These are phyloP conservation scores for Trametes gibbosa DNA, from an alignment of 768 basidiomycete genomes.

Conservation along the genomic window DNA sequence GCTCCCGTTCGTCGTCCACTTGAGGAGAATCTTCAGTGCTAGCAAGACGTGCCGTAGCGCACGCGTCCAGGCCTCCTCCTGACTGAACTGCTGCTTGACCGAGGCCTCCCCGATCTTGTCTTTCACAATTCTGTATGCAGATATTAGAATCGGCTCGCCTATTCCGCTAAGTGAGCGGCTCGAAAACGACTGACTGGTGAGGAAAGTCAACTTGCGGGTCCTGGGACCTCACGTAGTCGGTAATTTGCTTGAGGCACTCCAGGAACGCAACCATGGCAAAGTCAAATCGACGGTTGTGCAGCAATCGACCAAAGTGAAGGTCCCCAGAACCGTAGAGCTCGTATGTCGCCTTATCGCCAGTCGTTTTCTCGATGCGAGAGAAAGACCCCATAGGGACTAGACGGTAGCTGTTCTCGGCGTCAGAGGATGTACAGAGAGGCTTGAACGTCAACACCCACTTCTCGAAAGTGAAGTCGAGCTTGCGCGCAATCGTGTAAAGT, in stretches of 20 bases:
- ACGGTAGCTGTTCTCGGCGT: slow-evolving; percentile 61
- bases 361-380: slow-evolving; percentile 83
- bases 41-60: slow-evolving; percentile 88
- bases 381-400: slow-evolving; percentile 94
- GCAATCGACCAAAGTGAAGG: slow-evolving; percentile 77
- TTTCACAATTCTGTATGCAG: slow-evolving; percentile 67
- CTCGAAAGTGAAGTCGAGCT: slow-evolving; percentile 86
- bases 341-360: slow-evolving; percentile 79
- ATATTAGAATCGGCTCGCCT: not conserved
- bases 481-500: slow-evolving; percentile 86
- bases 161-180: not conserved
- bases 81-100: slow-evolving; percentile 90
- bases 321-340: slow-evolving; percentile 96
- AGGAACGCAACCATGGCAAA: slow-evolving; percentile 95
- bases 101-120: slow-evolving; percentile 96
- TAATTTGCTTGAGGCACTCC: slow-evolving; percentile 89
- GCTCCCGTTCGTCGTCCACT: slow-evolving; percentile 79
- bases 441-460: slow-evolving; percentile 66
- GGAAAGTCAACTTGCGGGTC: slow-evolving; percentile 76
- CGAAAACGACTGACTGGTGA: slow-evolving; percentile 67
- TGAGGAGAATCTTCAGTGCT: slow-evolving; percentile 83
- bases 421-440: no score
- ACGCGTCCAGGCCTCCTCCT: slow-evolving; percentile 95
- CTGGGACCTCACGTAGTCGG: slow-evolving; percentile 79
- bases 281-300: slow-evolving; percentile 96